Conservation (phyloP, 208 protist species). For the Acanthamoeba royreba region DNA sequence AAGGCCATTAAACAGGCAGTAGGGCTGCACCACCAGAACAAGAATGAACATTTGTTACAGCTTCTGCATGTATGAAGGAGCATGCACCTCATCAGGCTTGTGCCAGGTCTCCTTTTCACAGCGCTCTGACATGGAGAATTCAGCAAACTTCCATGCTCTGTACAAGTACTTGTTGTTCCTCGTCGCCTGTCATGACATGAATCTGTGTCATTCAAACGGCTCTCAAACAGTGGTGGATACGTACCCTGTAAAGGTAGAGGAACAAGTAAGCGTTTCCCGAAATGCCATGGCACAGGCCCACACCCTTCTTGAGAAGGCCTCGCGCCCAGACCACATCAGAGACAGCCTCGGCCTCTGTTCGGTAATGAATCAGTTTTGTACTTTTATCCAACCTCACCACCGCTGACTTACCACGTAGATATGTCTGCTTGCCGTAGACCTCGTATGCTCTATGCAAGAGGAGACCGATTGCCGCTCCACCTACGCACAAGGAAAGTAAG, state of each 20-base stretch:
- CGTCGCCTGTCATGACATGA: not conserved
- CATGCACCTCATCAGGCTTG: not conserved
- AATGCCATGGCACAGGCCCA: constrained; percentile 54
- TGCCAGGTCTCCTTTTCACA: not conserved
- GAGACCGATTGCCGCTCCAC: constrained; percentile 32
- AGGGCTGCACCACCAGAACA: not conserved
- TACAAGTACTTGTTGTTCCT: not conserved
- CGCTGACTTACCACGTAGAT: not conserved
- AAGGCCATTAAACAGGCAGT: not conserved
- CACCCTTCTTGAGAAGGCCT: constrained; percentile 41
- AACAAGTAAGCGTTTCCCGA: constrained; percentile 52
- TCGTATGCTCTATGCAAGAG: not conserved
- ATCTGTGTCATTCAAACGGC: not conserved
- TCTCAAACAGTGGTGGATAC: not conserved
- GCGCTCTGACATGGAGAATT: not conserved
- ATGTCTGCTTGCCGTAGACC: not conserved
- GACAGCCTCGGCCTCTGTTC: not conserved
- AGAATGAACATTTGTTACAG: not conserved
- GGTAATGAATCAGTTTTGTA: not conserved
- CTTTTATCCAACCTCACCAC: not conserved
- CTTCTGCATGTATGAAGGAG: not conserved
- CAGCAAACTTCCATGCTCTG: not conserved
- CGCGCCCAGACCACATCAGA: not conserved
- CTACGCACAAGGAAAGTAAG: too few species aligned
- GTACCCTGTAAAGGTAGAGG: not conserved